Percentiles rank a stretch among this genome's conserved stretches.
Conservation (phyloP, 2,329 filamentous ascomycete genomes). For the Hymenoscyphus occultus region DNA sequence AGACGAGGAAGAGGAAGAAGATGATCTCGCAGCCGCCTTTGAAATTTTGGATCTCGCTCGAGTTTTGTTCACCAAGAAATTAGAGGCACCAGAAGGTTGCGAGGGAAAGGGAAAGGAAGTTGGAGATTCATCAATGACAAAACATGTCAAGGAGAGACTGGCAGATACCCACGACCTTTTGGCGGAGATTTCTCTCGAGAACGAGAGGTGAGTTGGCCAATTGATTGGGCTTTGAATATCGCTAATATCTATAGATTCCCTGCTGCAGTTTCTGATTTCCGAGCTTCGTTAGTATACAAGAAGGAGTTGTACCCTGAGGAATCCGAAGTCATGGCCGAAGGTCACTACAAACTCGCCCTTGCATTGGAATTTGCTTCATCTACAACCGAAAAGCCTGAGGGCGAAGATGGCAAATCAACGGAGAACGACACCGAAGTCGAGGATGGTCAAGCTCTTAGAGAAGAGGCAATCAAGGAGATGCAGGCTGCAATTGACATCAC, state of each 20-base stretch:
- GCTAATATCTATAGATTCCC: constrained; percentile 57
- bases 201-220: constrained; percentile 61
- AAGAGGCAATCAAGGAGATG: constrained; percentile 69
- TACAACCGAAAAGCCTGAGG: constrained; percentile 53
- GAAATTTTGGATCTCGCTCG: constrained; percentile 80
- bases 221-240: background rate
- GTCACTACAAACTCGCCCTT: constrained; percentile 92
- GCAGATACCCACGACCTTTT: constrained; percentile 93
- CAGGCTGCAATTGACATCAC: constrained; percentile 72
- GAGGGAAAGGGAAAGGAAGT: constrained; percentile 47
- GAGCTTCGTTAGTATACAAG: constrained; percentile 74
- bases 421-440: constrained; percentile 42
- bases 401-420: constrained; percentile 32
- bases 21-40: constrained; percentile 76
- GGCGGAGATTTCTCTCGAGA: constrained; percentile 95
- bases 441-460: constrained; percentile 67
- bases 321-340: constrained; percentile 85
- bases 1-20: constrained; percentile 58
- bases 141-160: constrained; percentile 76
- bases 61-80: constrained; percentile 57
- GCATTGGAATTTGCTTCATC: constrained; percentile 91
- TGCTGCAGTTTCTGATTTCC: constrained; percentile 81
- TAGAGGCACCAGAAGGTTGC: constrained; percentile 47
- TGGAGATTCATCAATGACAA: constrained; percentile 40
- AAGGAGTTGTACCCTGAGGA: constrained; percentile 74